A percentile compares a stretch with the other conserved stretches of the same genome.
Conservation (phyloP, 1,139 yeast genomes). For the Lodderomyces oxycetoniae region DNA sequence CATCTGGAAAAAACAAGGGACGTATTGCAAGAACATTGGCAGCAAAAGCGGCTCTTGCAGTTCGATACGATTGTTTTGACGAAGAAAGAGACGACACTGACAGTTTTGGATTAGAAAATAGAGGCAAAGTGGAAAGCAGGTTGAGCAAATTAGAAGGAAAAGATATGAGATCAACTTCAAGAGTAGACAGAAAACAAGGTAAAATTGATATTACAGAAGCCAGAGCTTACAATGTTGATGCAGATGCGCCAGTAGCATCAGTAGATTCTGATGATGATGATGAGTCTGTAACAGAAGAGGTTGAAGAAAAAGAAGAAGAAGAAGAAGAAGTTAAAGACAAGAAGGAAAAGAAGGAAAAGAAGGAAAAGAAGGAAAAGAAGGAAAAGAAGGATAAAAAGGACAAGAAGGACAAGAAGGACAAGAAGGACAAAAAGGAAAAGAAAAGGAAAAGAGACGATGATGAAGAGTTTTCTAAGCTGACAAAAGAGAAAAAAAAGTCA, state of each 20-base stretch:
- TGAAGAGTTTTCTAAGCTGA: conserved; percentile 2
- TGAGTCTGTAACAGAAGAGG: conserved; percentile 40
- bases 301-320: conserved; percentile 30
- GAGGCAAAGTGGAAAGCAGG: conserved; percentile 92
- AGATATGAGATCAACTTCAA: conserved; percentile 77
- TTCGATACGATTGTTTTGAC: conserved; percentile 93
- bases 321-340: conserved; percentile 18
- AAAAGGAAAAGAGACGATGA: conserved; percentile 17
- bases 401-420: conserved; percentile 39
- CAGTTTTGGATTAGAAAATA: conserved; percentile 87
- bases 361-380: conserved; percentile 42
- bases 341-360: conserved; percentile 38
- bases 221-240: conserved; percentile 89
- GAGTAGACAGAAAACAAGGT: conserved; percentile 68
- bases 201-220: conserved; percentile 83
- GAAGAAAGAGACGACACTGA: conserved; percentile 95
- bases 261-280: conserved; percentile 43
- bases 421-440: conserved; percentile 40
- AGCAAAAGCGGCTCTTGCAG: conserved; percentile 95
- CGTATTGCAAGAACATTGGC: conserved; percentile 98
- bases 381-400: conserved; percentile 36
- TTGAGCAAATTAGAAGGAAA: conserved; percentile 95
- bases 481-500: conserved; percentile 34
- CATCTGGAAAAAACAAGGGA: conserved; percentile 96
- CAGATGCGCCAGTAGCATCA: conserved; percentile 55